These are phyloP conservation scores for Xylaria sp. DNA, from an alignment of 2,329 filamentous ascomycete genomes.

Conservation along the genomic window DNA sequence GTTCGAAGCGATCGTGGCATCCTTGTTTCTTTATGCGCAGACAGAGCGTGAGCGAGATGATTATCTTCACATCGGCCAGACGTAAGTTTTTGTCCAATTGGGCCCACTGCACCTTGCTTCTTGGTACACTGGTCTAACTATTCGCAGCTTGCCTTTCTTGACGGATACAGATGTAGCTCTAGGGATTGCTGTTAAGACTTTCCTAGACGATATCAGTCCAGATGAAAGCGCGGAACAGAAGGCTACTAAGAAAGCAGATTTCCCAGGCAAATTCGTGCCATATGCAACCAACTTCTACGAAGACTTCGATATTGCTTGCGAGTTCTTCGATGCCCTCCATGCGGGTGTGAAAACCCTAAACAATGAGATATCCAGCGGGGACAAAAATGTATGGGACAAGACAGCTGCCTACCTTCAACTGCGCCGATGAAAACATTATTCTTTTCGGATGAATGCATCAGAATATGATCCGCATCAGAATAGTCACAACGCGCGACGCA, in stretches of 20 bases:
- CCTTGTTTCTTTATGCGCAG: slow-evolving; percentile 81
- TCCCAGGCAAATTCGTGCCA: slow-evolving; percentile 61
- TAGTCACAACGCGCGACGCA: slow-evolving; percentile 5
- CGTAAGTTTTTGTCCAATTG: slow-evolving; percentile 52
- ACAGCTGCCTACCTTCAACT: slow-evolving; percentile 59
- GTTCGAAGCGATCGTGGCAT: slow-evolving; percentile 79
- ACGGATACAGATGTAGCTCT: slow-evolving; percentile 75
- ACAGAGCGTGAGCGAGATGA: slow-evolving; percentile 73
- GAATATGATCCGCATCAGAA: slow-evolving; percentile 2
- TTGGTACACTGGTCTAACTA: slow-evolving; percentile 23
- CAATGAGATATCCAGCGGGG: slow-evolving; percentile 50
- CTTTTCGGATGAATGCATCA: neutral
- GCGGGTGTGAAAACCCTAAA: slow-evolving; percentile 62
- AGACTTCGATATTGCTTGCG: slow-evolving; percentile 62
- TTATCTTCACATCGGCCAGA: slow-evolving; percentile 70
- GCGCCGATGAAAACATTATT: slow-evolving; percentile 33
- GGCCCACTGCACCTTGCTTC: slow-evolving; percentile 1
- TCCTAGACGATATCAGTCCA: slow-evolving; percentile 72
- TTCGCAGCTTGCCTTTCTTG: slow-evolving; percentile 66
- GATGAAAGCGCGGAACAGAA: slow-evolving; percentile 58
- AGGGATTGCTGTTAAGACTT: slow-evolving; percentile 80
- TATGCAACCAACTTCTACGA: slow-evolving; percentile 63
- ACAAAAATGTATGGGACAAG: slow-evolving; percentile 60
- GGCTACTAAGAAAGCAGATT: slow-evolving; percentile 53
- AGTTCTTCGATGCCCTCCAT: slow-evolving; percentile 63